These are phyloP conservation scores for Silybum marianum DNA, from an alignment of 129 eudicot genomes.

Conservation along the genomic window DNA sequence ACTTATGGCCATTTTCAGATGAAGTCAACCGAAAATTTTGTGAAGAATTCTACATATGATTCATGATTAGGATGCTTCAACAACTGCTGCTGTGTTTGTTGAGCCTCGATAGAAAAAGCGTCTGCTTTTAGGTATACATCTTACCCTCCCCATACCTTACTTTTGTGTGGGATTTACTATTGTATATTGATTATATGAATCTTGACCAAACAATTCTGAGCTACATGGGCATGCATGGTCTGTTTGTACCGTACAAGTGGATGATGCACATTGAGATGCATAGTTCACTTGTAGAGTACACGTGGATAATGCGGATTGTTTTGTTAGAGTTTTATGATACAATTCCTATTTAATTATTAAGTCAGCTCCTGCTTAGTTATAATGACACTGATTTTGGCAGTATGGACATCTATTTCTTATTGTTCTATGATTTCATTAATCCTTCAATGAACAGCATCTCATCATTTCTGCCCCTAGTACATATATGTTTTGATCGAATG, in stretches of 20 bases:
- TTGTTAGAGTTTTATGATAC: too few species aligned
- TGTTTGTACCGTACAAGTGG: neutral
- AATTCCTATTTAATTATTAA: too few species aligned
- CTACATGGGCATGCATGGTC: neutral
- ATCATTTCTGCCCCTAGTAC: neutral
- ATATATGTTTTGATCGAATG: neutral
- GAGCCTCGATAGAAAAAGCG: conserved; percentile 45
- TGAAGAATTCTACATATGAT: conserved; percentile 49
- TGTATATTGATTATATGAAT: neutral
- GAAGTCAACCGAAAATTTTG: conserved; percentile 51
- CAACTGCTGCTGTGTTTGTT: conserved; percentile 83
- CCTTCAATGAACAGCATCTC: neutral
- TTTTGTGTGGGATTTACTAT: neutral
- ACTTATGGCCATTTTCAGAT: conserved; percentile 44
- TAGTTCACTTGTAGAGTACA: conserved; percentile 14
- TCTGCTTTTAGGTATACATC: neutral
- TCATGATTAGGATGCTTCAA: conserved; percentile 65
- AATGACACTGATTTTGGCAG: too few species aligned
- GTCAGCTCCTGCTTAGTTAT: too few species aligned
- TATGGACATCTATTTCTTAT: too few species aligned
- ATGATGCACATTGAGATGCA: neutral
- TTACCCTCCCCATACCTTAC: neutral
- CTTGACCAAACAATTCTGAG: neutral
- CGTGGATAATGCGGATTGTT: neutral
- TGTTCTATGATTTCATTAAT: too few species aligned